Evolutionary conservation across 305 asterid species (phyloP).

Genomic region (Rubia balearica): DNA sequence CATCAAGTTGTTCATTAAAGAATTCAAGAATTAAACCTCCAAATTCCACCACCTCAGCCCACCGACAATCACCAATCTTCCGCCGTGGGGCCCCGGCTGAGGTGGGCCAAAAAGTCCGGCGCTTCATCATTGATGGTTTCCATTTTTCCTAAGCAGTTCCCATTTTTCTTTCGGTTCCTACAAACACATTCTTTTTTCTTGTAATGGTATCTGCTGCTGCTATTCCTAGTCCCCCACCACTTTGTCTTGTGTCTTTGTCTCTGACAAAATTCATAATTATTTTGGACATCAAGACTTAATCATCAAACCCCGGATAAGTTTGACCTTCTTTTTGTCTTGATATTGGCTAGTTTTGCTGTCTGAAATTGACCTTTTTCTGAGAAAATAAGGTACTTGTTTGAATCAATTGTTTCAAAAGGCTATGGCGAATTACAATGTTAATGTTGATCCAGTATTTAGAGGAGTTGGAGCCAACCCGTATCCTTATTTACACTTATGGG

Average conservation of each 20-base stretch:
- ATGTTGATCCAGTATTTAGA: slow-evolving; percentile 73
- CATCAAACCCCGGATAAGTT: slow-evolving; percentile 3
- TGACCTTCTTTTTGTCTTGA: not conserved
- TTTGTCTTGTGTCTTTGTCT: not conserved
- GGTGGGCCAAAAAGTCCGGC: slow-evolving; percentile 1
- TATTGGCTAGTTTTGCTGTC: not conserved
- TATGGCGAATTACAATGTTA: slow-evolving; percentile 24
- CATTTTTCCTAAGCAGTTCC: not conserved
- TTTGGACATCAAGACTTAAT: not conserved
- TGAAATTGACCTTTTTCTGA: not conserved
- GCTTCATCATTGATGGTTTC: not conserved
- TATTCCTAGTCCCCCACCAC: not conserved
- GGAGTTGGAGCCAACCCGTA: slow-evolving; percentile 83
- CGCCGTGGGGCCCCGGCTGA: not conserved
- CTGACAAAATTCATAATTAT: not conserved
- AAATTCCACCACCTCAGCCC: not conserved
- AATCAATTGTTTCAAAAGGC: slow-evolving; percentile 15
- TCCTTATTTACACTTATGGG: slow-evolving; percentile 31
- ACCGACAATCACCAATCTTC: not conserved
- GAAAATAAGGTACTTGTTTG: not conserved
- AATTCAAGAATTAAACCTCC: not conserved
- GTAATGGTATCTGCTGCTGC: not conserved
- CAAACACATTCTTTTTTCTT: no score
- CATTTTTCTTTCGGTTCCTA: not conserved
- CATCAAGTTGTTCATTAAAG: not conserved